These are phyloP conservation scores for Cryphonectria naterciae DNA, from an alignment of 2,329 filamentous ascomycete species.

Conservation along the genomic window DNA sequence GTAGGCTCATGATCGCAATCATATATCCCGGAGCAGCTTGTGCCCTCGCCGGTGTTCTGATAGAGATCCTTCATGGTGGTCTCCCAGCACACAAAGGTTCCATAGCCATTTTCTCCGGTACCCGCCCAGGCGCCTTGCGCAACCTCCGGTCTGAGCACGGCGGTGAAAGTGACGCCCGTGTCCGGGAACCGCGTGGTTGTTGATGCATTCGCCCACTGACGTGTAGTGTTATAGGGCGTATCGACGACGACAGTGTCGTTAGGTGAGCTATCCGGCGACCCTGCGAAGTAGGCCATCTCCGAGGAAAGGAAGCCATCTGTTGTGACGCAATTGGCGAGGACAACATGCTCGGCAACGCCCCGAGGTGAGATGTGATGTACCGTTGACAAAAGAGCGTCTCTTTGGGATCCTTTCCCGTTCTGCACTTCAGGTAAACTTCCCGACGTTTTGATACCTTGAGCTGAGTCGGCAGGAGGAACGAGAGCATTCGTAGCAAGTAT, in stretches of 20 bases:
- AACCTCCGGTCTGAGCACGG: conserved; percentile 36
- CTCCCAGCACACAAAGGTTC: conserved; percentile 39
- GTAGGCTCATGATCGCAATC: conserved; percentile 37
- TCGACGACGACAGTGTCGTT: conserved; percentile 37
- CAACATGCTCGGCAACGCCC: conserved; percentile 35
- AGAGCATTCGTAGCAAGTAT: neutral
- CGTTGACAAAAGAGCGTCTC: neutral
- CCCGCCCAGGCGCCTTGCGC: conserved; percentile 38
- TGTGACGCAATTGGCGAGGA: conserved; percentile 39
- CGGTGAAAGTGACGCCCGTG: conserved; percentile 37
- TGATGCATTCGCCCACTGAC: conserved; percentile 37
- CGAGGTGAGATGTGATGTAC: neutral
- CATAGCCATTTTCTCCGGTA: conserved; percentile 39
- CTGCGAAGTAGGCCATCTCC: conserved; percentile 39
- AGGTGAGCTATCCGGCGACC: conserved; percentile 30
- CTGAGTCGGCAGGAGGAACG: neutral
- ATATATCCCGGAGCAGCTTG: conserved; percentile 37
- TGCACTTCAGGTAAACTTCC: neutral
- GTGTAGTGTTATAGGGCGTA: conserved; percentile 33
- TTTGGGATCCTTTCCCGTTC: neutral
- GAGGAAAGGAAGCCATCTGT: conserved; percentile 35
- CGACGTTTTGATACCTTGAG: neutral
- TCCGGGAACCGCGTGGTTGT: conserved; percentile 37
- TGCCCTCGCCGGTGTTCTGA: conserved; percentile 33
- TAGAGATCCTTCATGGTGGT: conserved; percentile 35